Evolutionary conservation across 352 stramenopile species (phyloP), one percentile per base, ranked within the genome.

Genomic region (Plasmopara halstedii): DNA sequence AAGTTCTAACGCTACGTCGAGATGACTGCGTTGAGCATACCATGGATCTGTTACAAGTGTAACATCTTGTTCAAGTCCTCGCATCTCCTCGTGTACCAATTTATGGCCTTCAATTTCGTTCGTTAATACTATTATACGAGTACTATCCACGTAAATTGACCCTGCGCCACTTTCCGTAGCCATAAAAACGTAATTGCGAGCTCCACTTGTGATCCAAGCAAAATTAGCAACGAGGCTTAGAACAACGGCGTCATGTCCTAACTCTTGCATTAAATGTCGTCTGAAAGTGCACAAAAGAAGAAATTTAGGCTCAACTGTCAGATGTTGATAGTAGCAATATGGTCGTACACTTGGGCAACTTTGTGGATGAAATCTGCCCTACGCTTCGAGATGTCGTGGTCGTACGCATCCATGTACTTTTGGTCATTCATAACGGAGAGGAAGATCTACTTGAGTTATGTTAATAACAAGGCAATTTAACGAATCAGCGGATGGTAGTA

Each of bases 91-190:
- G 40, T 83, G 60, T n/a, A 85, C 53, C 21, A 88, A 47, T 3
- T 68, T 74, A 49, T 88, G 71, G 22, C 73, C 76, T 62, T 88
- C 76, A 22, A 88, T 85, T 48, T 82, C 66, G 45, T 83, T 88
- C 13, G 73, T 85, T 45, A 88, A 41, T 40, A 88, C 41, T 23
- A 73, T 58, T 13, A 81, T 71, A 1, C 53, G 61, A 32, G 42
- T 56, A 2, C 53, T 58, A 33, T 88, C 73, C 13, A 88, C 57
- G 36, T 83, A 85, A 34, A 88, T 71, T 8, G 66, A 75, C 2
- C 67, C 71, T 7, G 74, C 71, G n/a, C 76, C 76, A 5, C 67
- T 61, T 57, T 83, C 73, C 7, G 58, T 73, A n/a, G 71, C 69
- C 62, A 76, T 81, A 64, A 79, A 78, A 54, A 85, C 78, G 44